phyloP scores from a whole-genome alignment of 352 stramenopile genomes.

The Phytopythium oedochilum region DNA sequence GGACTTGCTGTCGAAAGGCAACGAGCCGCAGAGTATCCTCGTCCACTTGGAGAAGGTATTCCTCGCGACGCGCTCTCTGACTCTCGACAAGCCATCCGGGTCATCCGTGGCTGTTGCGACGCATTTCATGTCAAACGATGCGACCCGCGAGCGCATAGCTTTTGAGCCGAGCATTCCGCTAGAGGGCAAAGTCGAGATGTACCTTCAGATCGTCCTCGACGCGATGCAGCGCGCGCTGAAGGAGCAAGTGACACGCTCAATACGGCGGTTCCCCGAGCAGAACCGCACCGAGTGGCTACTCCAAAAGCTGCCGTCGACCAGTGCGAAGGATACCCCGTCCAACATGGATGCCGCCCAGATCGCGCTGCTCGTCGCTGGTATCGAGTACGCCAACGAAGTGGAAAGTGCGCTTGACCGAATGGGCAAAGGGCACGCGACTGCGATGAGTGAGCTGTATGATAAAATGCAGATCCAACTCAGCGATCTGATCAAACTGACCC shows the following conservation, averaged over 20 bases:
- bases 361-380: constrained; percentile 84
- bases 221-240: constrained; percentile 89
- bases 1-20: constrained; percentile 93
- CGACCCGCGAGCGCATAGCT: constrained; percentile 83
- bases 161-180: constrained; percentile 89
- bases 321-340: constrained; percentile 9
- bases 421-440: constrained; percentile 63
- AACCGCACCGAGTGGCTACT: constrained; percentile 93
- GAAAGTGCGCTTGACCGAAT: constrained; percentile 72
- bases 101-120: constrained; percentile 51
- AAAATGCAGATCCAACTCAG: constrained; percentile 88
- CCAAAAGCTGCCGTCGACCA: constrained; percentile 39
- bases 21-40: constrained; percentile 83
- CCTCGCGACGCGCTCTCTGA: constrained; percentile 50
- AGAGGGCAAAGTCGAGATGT: constrained; percentile 94
- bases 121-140: constrained; percentile 88
- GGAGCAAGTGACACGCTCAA: constrained; percentile 82
- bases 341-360: constrained; percentile 91
- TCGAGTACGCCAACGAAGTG: constrained; percentile 88
- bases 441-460: constrained; percentile 81
- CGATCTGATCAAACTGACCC: constrained; percentile 91
- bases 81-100: constrained; percentile 49
- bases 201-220: constrained; percentile 91
- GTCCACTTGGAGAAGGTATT: constrained; percentile 91
- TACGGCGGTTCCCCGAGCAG: constrained; percentile 86